Evolutionary conservation across 352 stramenopile genomes (phyloP).

Genomic region (Pythium sukuiense): DNA sequence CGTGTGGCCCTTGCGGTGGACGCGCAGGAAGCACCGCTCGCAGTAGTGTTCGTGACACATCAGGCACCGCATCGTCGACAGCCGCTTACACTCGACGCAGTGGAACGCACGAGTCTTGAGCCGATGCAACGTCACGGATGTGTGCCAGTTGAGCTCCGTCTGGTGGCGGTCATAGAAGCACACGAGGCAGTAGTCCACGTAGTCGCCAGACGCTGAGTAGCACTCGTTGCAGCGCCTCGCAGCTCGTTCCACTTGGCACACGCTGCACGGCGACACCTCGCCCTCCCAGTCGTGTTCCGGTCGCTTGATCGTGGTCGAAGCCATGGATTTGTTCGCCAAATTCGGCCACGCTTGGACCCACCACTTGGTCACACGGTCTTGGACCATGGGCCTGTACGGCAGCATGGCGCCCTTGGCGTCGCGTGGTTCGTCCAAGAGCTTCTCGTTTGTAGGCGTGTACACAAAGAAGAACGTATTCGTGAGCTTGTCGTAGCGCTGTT

Average conservation of each 20-base stretch:
- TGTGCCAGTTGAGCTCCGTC: conserved; percentile 46
- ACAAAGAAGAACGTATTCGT: conserved; percentile 64
- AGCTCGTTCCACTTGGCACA: conserved; percentile 59
- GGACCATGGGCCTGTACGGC: conserved; percentile 65
- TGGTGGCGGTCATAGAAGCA: conserved; percentile 70
- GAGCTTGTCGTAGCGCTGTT: conserved; percentile 58
- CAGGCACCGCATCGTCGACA: conserved; percentile 60
- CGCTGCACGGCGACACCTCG: conserved; percentile 36
- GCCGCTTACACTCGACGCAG: conserved; percentile 73
- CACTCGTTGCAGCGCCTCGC: conserved; percentile 73
- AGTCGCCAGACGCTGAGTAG: conserved; percentile 55
- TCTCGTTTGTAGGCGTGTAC: conserved; percentile 66
- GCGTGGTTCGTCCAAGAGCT: conserved; percentile 55
- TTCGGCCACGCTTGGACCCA: conserved; percentile 76
- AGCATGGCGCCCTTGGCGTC: conserved; percentile 51
- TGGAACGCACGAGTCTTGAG: conserved; percentile 42
- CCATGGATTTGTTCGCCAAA: conserved; percentile 26
- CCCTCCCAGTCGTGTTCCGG: conserved; percentile 13
- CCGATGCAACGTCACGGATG: conserved; percentile 53
- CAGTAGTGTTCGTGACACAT: conserved; percentile 83
- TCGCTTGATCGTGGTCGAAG: background rate
- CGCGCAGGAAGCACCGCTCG: conserved; percentile 66
- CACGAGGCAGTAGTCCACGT: conserved; percentile 69
- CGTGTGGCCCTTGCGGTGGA: conserved; percentile 63
- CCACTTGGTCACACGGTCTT: conserved; percentile 66